Percentiles rank a stretch among this genome's conserved stretches.
These are phyloP conservation scores for Cutaneotrichosporon mucoides DNA, from an alignment of 1,284 basidiomycete genomes.

Conservation along the genomic window DNA sequence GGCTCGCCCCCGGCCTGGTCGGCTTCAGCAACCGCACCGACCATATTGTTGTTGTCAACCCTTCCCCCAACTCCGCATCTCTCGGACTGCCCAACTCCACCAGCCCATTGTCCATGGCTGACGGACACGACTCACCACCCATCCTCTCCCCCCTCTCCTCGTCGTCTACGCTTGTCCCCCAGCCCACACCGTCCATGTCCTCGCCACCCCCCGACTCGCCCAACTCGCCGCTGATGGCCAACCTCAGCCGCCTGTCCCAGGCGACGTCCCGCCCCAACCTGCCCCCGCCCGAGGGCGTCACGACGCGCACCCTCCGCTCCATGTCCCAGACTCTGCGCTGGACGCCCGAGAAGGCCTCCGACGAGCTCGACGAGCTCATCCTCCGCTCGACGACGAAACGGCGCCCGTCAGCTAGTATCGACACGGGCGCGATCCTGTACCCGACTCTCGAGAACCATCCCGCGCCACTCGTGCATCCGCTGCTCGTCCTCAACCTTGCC, in stretches of 20 bases:
- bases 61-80: too few relatives aligned
- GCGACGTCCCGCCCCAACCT: constrained; percentile 22
- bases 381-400: background rate
- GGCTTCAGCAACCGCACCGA: too few relatives aligned
- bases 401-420: background rate
- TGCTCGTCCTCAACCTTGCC: constrained; percentile 30
- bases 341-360: background rate
- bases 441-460: constrained; percentile 19
- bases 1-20: too few relatives aligned
- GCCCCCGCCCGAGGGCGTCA: constrained; percentile 9
- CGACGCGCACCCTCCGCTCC: constrained; percentile 5
- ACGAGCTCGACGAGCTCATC: background rate
- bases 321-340: constrained; percentile 1
- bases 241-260: constrained; percentile 19
- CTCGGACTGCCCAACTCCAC: too few relatives aligned
- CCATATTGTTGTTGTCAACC: too few relatives aligned
- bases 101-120: too few relatives aligned
- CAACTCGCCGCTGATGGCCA: constrained; percentile 14
- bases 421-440: constrained; percentile 13
- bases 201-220: background rate
- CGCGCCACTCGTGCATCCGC: constrained; percentile 15
- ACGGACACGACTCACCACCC: too few relatives aligned
- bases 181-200: background rate
- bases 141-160: too few relatives aligned
- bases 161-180: too few relatives aligned